Evolutionary conservation across 2,329 filamentous ascomycete species (phyloP).

Genomic region (Neofusicoccum sp.): DNA sequence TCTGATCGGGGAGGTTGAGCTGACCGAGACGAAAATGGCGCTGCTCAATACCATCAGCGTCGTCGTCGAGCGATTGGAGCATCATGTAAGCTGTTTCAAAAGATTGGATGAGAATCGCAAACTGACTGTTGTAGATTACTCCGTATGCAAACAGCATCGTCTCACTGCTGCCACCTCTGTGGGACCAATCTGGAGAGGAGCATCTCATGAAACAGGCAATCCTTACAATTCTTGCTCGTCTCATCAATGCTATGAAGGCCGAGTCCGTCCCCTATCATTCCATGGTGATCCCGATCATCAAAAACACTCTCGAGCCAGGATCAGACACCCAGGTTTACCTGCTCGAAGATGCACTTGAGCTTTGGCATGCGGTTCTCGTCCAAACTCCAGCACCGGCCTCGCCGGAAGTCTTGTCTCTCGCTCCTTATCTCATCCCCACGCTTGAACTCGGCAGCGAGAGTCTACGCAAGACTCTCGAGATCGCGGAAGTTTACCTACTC

Average conservation of each 20-base stretch:
- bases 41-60: conserved; percentile 84
- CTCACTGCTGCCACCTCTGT: conserved; percentile 75
- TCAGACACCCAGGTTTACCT: conserved; percentile 70
- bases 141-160: conserved; percentile 80
- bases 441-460: conserved; percentile 53
- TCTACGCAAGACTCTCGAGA: conserved; percentile 51
- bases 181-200: conserved; percentile 83
- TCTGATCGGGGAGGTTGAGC: conserved; percentile 77
- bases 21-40: conserved; percentile 87
- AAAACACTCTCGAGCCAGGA: conserved; percentile 74
- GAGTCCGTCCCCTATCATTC: conserved; percentile 77
- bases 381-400: conserved; percentile 53
- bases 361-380: conserved; percentile 80
- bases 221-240: conserved; percentile 77
- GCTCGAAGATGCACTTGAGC: conserved; percentile 86
- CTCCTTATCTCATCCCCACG: conserved; percentile 49
- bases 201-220: conserved; percentile 94
- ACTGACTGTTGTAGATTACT: conserved; percentile 48
- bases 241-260: conserved; percentile 83
- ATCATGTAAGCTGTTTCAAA: conserved; percentile 53
- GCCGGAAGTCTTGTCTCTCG: conserved; percentile 45
- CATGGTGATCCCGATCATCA: conserved; percentile 80
- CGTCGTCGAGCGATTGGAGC: conserved; percentile 79
- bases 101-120: neutral
- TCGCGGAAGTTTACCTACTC: conserved; percentile 53